Evolutionary conservation across 2,329 filamentous ascomycete genomes (phyloP).

Genomic region (Zymoseptoria pseudotritici): DNA sequence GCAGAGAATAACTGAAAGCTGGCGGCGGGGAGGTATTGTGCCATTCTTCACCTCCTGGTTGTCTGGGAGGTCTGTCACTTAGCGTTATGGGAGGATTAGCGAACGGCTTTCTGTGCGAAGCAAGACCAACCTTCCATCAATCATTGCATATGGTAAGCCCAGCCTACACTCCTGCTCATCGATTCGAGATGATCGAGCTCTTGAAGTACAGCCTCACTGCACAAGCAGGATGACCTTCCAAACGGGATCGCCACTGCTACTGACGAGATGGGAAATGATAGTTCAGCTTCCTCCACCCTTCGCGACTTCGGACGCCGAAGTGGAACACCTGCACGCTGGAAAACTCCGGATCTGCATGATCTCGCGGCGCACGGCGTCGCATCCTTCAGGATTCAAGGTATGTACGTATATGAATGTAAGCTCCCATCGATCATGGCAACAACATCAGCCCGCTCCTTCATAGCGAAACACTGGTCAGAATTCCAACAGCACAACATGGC

Average conservation of each 20-base stretch:
- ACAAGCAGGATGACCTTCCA: background rate
- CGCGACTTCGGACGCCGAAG: background rate
- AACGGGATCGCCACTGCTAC: background rate
- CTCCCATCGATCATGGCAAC: background rate
- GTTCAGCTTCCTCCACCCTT: background rate
- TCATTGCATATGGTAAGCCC: background rate
- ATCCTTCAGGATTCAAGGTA: background rate
- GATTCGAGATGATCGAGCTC: background rate
- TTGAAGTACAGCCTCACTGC: background rate
- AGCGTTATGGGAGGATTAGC: background rate
- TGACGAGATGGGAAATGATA: background rate
- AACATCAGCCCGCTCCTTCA: background rate
- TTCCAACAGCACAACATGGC: background rate
- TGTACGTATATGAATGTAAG: background rate
- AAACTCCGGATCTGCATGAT: background rate
- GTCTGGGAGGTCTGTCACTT: conserved; percentile 12
- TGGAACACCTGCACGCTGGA: background rate
- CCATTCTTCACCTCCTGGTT: conserved; percentile 8
- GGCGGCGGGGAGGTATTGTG: conserved; percentile 8
- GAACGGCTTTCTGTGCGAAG: background rate
- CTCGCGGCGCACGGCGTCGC: background rate
- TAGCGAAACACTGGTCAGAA: background rate
- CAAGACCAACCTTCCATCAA: background rate
- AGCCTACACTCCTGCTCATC: background rate
- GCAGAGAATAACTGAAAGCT: conserved; percentile 8